These are phyloP conservation scores for Ceratocystis eucalypticola DNA, from an alignment of 2,329 filamentous ascomycete species.

Conservation along the genomic window DNA sequence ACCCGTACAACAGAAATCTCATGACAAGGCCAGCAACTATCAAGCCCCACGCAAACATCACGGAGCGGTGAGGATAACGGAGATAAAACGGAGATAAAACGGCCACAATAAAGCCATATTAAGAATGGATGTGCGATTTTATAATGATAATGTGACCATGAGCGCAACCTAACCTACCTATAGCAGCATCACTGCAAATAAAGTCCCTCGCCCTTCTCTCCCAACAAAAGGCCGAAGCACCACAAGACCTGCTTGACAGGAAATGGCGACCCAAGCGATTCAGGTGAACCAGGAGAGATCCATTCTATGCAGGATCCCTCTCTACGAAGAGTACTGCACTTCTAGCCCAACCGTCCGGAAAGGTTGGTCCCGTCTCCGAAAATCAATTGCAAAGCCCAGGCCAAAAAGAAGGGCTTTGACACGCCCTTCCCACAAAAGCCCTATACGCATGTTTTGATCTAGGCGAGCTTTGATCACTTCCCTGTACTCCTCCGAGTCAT, in stretches of 20 bases:
- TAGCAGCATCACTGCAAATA: neutral
- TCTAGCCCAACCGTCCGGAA: constrained; percentile 66
- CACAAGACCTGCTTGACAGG: neutral
- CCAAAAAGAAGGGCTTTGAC: constrained; percentile 89
- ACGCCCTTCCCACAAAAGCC: constrained; percentile 82
- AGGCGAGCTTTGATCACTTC: constrained; percentile 83
- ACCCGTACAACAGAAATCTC: neutral
- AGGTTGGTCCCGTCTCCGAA: constrained; percentile 61
- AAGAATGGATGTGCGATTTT: neutral
- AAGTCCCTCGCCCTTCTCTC: neutral
- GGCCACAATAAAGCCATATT: neutral
- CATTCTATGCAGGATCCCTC: neutral
- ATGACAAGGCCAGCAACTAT: neutral
- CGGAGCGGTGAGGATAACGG: neutral
- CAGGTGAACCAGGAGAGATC: neutral
- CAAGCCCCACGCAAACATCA: neutral
- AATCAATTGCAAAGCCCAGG: constrained; percentile 71
- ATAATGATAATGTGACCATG: neutral
- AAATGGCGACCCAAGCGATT: neutral
- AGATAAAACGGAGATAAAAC: neutral
- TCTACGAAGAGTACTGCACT: constrained; percentile 68
- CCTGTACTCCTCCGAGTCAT: constrained; percentile 47
- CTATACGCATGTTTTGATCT: constrained; percentile 76
- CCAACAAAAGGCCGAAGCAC: neutral
- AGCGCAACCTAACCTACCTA: neutral